phyloP scores from a whole-genome alignment of 352 stramenopile species.

The Pythium aphanidermatum region DNA sequence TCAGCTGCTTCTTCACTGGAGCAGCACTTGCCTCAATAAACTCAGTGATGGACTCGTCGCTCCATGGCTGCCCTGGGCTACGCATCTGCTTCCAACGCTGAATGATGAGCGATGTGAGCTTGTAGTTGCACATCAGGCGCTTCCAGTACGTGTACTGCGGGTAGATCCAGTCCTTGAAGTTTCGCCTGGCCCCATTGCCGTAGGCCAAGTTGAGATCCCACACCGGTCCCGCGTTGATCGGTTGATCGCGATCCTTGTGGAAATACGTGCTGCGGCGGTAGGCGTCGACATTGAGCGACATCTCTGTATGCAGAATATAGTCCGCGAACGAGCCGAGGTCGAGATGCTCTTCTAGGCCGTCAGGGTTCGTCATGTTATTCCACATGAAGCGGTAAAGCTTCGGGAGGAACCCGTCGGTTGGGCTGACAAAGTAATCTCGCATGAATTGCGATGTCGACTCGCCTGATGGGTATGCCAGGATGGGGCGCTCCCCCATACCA shows the following conservation, averaged over 20 bases:
- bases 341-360: conserved; percentile 48
- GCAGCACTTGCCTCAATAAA: conserved; percentile 48
- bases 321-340: conserved; percentile 69
- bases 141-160: conserved; percentile 78
- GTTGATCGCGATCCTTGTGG: conserved; percentile 67
- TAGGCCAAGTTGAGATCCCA: conserved; percentile 82
- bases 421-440: conserved; percentile 70
- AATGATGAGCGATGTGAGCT: conserved; percentile 64
- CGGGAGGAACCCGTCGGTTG: conserved; percentile 47
- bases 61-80: conserved; percentile 38
- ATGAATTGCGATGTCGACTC: conserved; percentile 55
- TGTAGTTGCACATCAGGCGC: conserved; percentile 71
- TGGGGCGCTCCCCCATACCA: conserved; percentile 59
- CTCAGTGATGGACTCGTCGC: conserved; percentile 33
- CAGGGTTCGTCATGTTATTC: conserved; percentile 70
- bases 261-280: conserved; percentile 77
- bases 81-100: conserved; percentile 71
- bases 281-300: conserved; percentile 75
- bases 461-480: conserved; percentile 51
- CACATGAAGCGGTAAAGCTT: conserved; percentile 62
- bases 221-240: conserved; percentile 71
- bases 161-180: conserved; percentile 68
- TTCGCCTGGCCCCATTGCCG: conserved; percentile 48
- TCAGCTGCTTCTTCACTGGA: conserved; percentile 41
- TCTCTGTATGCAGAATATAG: conserved; percentile 78